Evolutionary conservation across 148 eudicot species (phyloP).

Genomic region (Rhododendron ferrugineum): DNA sequence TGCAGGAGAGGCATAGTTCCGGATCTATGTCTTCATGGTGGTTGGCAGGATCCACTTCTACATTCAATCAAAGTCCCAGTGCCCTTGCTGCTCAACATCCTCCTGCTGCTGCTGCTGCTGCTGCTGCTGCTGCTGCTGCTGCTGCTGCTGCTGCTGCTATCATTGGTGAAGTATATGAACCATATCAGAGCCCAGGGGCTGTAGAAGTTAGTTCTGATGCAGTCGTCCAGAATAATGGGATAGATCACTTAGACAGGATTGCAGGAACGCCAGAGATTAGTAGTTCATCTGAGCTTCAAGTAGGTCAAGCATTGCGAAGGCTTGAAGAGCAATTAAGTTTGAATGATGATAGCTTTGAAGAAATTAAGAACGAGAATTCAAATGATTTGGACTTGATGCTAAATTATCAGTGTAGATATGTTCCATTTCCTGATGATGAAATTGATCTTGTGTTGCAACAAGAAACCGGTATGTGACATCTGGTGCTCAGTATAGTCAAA

Average conservation of each 20-base stretch:
- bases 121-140: slow-evolving; percentile 16
- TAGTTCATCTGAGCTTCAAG: slow-evolving; percentile 39
- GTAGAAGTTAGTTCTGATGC: slow-evolving; percentile 62
- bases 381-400: slow-evolving; percentile 20
- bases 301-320: slow-evolving; percentile 61
- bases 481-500: background rate
- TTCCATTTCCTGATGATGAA: slow-evolving; percentile 28
- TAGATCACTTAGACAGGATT: slow-evolving; percentile 20
- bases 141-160: slow-evolving; percentile 23
- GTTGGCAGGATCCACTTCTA: slow-evolving; percentile 45
- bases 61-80: slow-evolving; percentile 47
- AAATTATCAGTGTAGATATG: slow-evolving; percentile 25
- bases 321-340: slow-evolving; percentile 77
- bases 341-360: slow-evolving; percentile 59
- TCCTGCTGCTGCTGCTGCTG: slow-evolving; percentile 22
- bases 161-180: slow-evolving; percentile 30
- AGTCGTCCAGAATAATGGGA: slow-evolving; percentile 27
- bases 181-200: slow-evolving; percentile 53
- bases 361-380: slow-evolving; percentile 36
- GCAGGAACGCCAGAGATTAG: slow-evolving; percentile 26
- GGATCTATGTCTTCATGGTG: slow-evolving; percentile 37
- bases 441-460: slow-evolving; percentile 20
- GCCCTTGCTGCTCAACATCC: slow-evolving; percentile 39
- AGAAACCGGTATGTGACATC: slow-evolving; percentile 35
- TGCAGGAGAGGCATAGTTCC: slow-evolving; percentile 52